Percentiles rank a stretch among this genome's conserved stretches.
Conservation (phyloP, 495 filamentous ascomycete genomes). For the Mytilinidion resinicola region DNA sequence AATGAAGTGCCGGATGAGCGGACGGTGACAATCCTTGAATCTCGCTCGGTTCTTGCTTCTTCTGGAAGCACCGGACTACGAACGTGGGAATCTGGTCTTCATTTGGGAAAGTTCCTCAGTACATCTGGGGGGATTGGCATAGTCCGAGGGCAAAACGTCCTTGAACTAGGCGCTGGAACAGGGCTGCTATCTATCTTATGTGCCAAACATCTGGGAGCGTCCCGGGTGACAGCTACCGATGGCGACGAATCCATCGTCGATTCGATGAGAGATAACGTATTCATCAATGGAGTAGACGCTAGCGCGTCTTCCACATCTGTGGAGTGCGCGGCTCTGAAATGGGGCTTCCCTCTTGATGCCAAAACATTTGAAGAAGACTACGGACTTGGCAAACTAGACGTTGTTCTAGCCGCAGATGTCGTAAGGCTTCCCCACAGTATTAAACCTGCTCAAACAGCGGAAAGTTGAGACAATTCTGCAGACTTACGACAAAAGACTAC, state of each 20-base stretch:
- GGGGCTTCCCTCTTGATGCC: conserved; percentile 43
- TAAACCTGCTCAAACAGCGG: neutral
- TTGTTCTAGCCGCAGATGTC: conserved; percentile 38
- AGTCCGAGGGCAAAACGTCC: conserved; percentile 53
- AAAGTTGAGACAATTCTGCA: conserved; percentile 27
- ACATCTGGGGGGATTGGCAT: conserved; percentile 35
- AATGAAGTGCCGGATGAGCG: conserved; percentile 10
- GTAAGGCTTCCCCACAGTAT: conserved; percentile 23
- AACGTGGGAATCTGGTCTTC: conserved; percentile 92
- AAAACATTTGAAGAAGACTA: conserved; percentile 23
- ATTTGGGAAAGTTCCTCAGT: conserved; percentile 65
- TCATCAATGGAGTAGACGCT: conserved; percentile 54
- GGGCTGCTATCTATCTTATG: conserved; percentile 80
- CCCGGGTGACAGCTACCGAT: conserved; percentile 67
- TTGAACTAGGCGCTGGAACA: conserved; percentile 89
- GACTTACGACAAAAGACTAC: conserved; percentile 59
- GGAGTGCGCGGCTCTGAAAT: conserved; percentile 48
- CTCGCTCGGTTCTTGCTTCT: conserved; percentile 64
- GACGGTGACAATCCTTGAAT: conserved; percentile 59
- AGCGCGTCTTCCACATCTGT: conserved; percentile 31
- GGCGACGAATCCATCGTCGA: conserved; percentile 68
- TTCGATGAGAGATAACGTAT: conserved; percentile 59
- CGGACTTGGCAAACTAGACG: conserved; percentile 26
- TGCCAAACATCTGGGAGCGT: conserved; percentile 62
- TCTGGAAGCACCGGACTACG: conserved; percentile 77